Percentiles rank a stretch among this genome's conserved stretches.
Evolutionary conservation across 768 basidiomycete species (phyloP).

Genomic region (Lanmaoa pseudosensibilis): DNA sequence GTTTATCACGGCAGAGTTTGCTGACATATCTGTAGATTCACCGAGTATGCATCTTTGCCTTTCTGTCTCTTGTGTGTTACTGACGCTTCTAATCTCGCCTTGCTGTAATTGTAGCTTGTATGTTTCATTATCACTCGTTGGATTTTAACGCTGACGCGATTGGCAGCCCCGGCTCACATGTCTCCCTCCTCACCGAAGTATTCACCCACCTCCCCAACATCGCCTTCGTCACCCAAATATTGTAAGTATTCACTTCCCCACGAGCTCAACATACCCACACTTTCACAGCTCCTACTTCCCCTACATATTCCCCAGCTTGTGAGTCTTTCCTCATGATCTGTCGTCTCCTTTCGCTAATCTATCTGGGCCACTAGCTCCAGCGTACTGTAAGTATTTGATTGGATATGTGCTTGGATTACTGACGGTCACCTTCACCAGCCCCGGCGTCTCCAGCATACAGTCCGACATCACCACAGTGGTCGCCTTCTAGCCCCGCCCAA

Average conservation of each 20-base stretch:
- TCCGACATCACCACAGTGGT: conserved; percentile 83
- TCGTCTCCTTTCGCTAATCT: conserved; percentile 4
- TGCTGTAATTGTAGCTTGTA: conserved; percentile 53
- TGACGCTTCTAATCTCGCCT: conserved; percentile 18
- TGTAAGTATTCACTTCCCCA: conserved; percentile 49
- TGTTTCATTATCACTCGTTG: conserved; percentile 29
- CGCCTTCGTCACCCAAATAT: conserved; percentile 90
- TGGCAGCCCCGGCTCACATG: conserved; percentile 70
- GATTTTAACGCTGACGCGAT: conserved; percentile 8
- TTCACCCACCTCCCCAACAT: conserved; percentile 90
- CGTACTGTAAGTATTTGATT: conserved; percentile 61
- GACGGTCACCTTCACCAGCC: conserved; percentile 41
- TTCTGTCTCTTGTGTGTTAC: conserved; percentile 15
- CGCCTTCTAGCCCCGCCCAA: conserved; percentile 76
- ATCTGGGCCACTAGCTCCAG: conserved; percentile 52
- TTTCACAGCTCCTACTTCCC: conserved; percentile 74
- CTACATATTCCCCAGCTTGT: conserved; percentile 87
- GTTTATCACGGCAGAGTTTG: background rate
- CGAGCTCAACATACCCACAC: conserved; percentile 8
- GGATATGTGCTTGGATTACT: background rate
- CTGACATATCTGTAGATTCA: conserved; percentile 52
- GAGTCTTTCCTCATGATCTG: conserved; percentile 35
- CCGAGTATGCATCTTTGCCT: conserved; percentile 59
- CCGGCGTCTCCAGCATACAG: conserved; percentile 87
- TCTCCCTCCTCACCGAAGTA: conserved; percentile 92